Base-by-base conservation (phyloP, 257 asterid genomes). In the Primulina tabacum region DNA sequence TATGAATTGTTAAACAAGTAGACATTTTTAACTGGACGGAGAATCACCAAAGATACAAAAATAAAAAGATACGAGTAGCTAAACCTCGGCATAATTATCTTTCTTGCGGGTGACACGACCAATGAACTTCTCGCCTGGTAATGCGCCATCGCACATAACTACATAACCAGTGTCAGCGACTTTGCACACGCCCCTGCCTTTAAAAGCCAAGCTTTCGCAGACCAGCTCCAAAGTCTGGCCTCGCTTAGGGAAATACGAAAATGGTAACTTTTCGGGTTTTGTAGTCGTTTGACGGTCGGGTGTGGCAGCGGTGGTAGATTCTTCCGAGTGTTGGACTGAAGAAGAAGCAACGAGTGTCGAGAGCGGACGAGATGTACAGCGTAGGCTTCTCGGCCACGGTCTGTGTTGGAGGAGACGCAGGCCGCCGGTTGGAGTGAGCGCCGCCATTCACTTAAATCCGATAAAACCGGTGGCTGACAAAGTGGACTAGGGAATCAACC, bases 141-240 rank as follows among this genome's bases (percentile, higher is more conserved):
- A 87, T 7, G 92, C 97, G 43, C 95, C 90, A 70, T 90, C 97
- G 73, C 96, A 90, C 96, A 93, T 84, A 73, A 93, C 82, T 43
- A 93, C 73, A 74, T 79, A 93, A 14, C 97, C 97, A 20, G 94
- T 81, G 34, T 84, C 92, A 6, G 87, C 80, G 32, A 93, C 98
- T 80, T 86, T 93, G 70, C 98, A 93, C 65, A 90, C 50, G 4
- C 98, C 98, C 73, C 89, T 90, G 47, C 96, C 98, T 82, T 93
- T 93, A 75, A 79, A 93, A 56, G 96, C 98, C 66, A 92, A 82
- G 74, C 85, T 80, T 86, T 92, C 97, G 65, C 98, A 90, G 6
- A 82, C 92, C 59, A 90, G 83, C 85, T 90, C 95, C 78, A 92
- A 73, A 1, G 89, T 90, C 82, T 92, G 92, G 43, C 97, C 98